Conservation (phyloP, 2,329 filamentous ascomycete genomes). For the Fusarium duplospermum region DNA sequence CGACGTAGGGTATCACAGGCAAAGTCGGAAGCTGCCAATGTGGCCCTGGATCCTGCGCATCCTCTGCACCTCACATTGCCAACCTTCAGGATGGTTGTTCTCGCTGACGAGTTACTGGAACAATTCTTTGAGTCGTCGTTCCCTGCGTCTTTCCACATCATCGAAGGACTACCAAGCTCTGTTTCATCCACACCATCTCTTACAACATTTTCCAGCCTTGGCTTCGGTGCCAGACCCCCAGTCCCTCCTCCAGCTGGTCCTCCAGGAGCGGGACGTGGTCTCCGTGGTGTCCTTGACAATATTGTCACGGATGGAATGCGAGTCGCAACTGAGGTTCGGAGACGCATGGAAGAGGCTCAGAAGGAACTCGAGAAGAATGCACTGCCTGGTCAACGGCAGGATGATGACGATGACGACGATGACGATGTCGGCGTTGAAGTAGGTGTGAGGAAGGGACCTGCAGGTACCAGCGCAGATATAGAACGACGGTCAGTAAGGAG, state of each 20-base stretch:
- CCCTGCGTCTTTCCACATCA: conserved; percentile 89
- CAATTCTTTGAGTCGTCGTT: conserved; percentile 98
- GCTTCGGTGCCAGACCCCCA: conserved; percentile 60
- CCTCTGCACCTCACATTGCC: conserved; percentile 95
- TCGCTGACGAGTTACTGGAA: conserved; percentile 94
- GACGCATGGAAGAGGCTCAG: conserved; percentile 96
- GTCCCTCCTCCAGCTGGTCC: conserved; percentile 54
- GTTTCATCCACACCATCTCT: conserved; percentile 68
- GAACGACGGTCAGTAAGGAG: conserved; percentile 74
- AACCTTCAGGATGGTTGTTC: conserved; percentile 98
- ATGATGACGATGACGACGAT: conserved; percentile 78
- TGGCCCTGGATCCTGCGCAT: conserved; percentile 90
- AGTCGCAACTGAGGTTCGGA: conserved; percentile 90
- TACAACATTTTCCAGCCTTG: conserved; percentile 85
- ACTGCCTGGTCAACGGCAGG: conserved; percentile 70
- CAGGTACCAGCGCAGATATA: conserved; percentile 61
- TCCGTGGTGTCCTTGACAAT: conserved; percentile 94
- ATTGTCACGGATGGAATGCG: conserved; percentile 98
- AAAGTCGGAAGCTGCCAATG: conserved; percentile 83
- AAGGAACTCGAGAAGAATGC: conserved; percentile 89
- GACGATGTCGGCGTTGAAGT: conserved; percentile 62
- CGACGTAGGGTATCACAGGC: conserved; percentile 67
- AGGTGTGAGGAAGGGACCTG: conserved; percentile 52
- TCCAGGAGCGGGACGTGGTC: conserved; percentile 72
- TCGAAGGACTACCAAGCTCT: conserved; percentile 66